Base-by-base conservation (phyloP, 805 yeast species). In the Candida germanica region DNA sequence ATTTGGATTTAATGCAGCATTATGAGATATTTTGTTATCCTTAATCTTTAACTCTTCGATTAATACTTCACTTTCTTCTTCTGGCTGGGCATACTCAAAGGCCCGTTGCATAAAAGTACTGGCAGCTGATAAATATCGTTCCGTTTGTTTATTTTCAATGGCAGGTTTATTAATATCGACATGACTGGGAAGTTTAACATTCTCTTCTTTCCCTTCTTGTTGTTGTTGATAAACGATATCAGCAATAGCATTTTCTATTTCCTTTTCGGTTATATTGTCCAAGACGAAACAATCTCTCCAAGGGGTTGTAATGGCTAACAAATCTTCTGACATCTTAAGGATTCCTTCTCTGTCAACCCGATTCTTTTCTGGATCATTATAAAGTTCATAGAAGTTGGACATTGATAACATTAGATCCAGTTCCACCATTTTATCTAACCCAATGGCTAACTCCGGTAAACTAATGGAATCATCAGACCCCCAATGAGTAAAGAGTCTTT, bases 41-140 rank as follows among this genome's bases (percentile, higher is more conserved):
- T 64, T 69, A 11, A 64, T 54, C 2, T 59, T 60, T 29, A 67
- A 49, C 12, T 67, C 73, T 28, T 58, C 41, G 18, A 66, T 43
- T n/a, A 67, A 50, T 3, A 61, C 34, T 35, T 64, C 69, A 6
- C 28, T 58, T 19, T 71, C 65, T 31, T 73, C 80, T 21, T 69
- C 73, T 1, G 93, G 85, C 45, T 78, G 84, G 0, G 96, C 95
- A 57, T 88, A 87, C 52, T 88, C 95, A 54, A 88, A 88, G 0
- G 95, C 87, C 41, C 95, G 67, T 56, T 86, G 87, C 29, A 91
- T 76, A 49, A 91, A 93, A 13, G 75, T 79, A 42, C 95, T 83
- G 3, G 95, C 93, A 0, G 96, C 91, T 2, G 87, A 75, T 18
- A 93, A 67, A 51, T 88, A 91, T 43, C 96, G 64, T 49, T 82